phyloP scores from a whole-genome alignment of 345 rosid genomes.

The Citrus inodora region DNA sequence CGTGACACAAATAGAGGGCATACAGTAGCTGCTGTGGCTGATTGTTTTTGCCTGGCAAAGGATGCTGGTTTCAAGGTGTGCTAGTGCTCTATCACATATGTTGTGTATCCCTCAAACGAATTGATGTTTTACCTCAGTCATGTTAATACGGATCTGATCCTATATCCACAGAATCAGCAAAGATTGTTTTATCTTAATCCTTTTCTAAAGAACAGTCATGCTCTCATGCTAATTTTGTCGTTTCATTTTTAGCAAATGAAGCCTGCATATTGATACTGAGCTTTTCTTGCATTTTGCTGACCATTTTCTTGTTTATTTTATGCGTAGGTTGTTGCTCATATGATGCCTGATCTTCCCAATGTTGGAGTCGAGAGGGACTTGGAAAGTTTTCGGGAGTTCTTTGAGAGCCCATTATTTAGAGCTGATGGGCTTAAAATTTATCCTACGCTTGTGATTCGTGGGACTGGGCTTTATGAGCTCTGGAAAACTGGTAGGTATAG shows the following conservation, averaged over 20 bases:
- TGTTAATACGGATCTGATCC: background rate
- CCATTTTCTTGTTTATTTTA: background rate
- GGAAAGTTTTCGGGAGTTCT: constrained; percentile 95
- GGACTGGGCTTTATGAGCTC: constrained; percentile 95
- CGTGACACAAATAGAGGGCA: constrained; percentile 98
- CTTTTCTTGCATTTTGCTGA: background rate
- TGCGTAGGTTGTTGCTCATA: constrained; percentile 91
- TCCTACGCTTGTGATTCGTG: constrained; percentile 97
- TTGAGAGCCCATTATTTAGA: constrained; percentile 91
- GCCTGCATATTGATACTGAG: background rate
- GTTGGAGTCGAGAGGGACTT: constrained; percentile 97
- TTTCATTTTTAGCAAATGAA: background rate
- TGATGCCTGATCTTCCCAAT: constrained; percentile 99
- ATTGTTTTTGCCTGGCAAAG: constrained; percentile 95
- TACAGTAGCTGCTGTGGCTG: constrained; percentile 97
- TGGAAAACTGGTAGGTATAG: constrained; percentile 99
- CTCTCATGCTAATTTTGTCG: background rate
- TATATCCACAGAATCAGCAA: background rate
- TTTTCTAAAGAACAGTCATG: background rate
- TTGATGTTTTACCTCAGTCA: background rate
- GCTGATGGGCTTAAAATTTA: constrained; percentile 98
- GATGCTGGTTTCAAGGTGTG: constrained; percentile 99
- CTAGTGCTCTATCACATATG: constrained; percentile 3
- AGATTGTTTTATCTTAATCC: background rate
- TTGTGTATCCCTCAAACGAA: background rate